Percentiles rank a stretch among this genome's conserved stretches.
Conservation (phyloP, 2,329 filamentous ascomycete species). For the Dactylellina drechsleri region DNA sequence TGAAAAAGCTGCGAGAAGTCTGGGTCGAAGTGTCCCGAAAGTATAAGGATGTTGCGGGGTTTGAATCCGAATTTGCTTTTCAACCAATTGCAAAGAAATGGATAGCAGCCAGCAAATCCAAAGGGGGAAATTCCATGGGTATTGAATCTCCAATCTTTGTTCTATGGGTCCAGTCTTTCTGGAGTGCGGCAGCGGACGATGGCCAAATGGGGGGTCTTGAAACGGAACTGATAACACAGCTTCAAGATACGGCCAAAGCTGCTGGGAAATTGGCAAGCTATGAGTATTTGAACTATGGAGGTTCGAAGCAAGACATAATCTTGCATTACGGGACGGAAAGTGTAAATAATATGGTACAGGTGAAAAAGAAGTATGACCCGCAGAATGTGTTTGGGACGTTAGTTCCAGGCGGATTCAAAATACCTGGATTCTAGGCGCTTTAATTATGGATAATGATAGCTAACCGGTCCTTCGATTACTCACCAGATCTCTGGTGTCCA, state of each 20-base stretch:
- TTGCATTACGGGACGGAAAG: slow-evolving; percentile 63
- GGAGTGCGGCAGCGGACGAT: slow-evolving; percentile 25
- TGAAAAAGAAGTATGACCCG: slow-evolving; percentile 58
- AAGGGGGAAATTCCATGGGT: slow-evolving; percentile 55
- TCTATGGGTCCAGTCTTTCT: slow-evolving; percentile 14
- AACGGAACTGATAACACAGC: slow-evolving; percentile 52
- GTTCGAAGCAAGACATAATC: slow-evolving; percentile 63
- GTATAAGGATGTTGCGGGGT: slow-evolving; percentile 37
- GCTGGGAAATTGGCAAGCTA: slow-evolving; percentile 61
- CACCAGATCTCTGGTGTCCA: background rate
- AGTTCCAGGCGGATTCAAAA: slow-evolving; percentile 61
- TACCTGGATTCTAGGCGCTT: slow-evolving; percentile 32
- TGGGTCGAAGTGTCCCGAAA: slow-evolving; percentile 1
- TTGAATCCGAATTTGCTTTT: slow-evolving; percentile 53
- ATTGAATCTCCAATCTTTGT: slow-evolving; percentile 18
- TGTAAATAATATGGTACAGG: slow-evolving; percentile 56
- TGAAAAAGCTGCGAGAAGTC: slow-evolving; percentile 20
- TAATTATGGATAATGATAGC: background rate
- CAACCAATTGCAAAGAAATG: slow-evolving; percentile 54
- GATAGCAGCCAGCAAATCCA: slow-evolving; percentile 33
- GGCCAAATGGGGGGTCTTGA: slow-evolving; percentile 8
- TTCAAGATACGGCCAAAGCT: slow-evolving; percentile 58
- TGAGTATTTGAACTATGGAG: slow-evolving; percentile 66
- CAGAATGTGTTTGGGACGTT: slow-evolving; percentile 59
- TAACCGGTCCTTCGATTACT: background rate